These are phyloP conservation scores for Mrakia hoshinonis DNA, from an alignment of 768 basidiomycete genomes.

Conservation along the genomic window DNA sequence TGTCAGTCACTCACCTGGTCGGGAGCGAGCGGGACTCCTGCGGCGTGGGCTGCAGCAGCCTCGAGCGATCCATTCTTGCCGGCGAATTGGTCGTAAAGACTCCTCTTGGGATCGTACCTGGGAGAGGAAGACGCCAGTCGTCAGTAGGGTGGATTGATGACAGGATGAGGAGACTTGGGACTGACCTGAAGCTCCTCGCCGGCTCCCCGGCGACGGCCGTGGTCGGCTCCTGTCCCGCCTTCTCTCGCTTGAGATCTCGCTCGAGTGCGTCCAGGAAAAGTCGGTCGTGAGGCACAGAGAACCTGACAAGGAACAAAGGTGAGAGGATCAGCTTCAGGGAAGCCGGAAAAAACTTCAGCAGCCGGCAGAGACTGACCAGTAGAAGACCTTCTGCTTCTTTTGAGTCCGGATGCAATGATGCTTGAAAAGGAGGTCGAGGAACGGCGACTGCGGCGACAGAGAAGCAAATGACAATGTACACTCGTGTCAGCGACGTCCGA, in stretches of 20 bases:
- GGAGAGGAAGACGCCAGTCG: not conserved
- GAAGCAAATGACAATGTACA: not conserved
- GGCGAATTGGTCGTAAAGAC: slow-evolving; percentile 81
- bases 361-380: slow-evolving; percentile 55
- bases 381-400: slow-evolving; percentile 99
- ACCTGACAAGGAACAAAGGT: slow-evolving; percentile 49
- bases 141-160: not conserved
- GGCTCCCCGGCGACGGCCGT: slow-evolving; percentile 70
- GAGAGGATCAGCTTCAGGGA: slow-evolving; percentile 8
- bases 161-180: not conserved
- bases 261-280: slow-evolving; percentile 95
- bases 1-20: not conserved
- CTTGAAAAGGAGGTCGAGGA: slow-evolving; percentile 88
- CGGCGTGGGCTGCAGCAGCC: not conserved
- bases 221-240: slow-evolving; percentile 77
- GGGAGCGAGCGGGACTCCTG: not conserved
- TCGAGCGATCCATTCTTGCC: slow-evolving; percentile 27
- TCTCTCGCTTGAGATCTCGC: slow-evolving; percentile 90
- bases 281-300: slow-evolving; percentile 92
- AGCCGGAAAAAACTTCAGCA: slow-evolving; percentile 7
- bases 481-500: no score
- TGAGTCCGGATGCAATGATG: slow-evolving; percentile 95
- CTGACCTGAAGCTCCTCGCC: slow-evolving; percentile 63
- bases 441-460: slow-evolving; percentile 56
- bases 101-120: slow-evolving; percentile 69